Base-by-base conservation (phyloP, 495 filamentous ascomycete genomes). In the Thermothielavioides terrestris region DNA sequence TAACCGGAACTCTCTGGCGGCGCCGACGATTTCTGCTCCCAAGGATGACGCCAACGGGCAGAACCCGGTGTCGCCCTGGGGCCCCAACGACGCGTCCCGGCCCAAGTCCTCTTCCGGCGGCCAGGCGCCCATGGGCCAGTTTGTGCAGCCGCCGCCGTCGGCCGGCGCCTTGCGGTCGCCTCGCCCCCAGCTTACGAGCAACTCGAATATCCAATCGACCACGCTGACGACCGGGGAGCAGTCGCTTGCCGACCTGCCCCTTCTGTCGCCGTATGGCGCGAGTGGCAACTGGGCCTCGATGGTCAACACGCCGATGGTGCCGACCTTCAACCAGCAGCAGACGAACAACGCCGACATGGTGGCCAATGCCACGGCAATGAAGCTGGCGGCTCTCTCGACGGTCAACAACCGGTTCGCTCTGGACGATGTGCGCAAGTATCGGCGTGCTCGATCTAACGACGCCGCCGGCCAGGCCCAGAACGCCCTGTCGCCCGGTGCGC, bases 341-440 rank as follows among this genome's bases (percentile, higher is more conserved):
- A 68, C 66, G 27, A 74, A 71, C 30, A 81, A 77, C 42, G 92
- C 90, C 14, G 94, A 98, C 58, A 96, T 98, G 90, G 87, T 98
- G 46, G 92, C 92, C 37, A 97, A 97, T 64, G 94, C 92, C 8
- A 97, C 92, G 9, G 92, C 92, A 14, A 98, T 98, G 92, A 98
- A 97, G 68, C 78, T 98, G 35, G 92, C 92, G 46, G 92, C 92
- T 17, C 72, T 98, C 31, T 96, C 91, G 10, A 98, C 92, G 4
- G 92, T 98, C 47, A 97, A 96, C 70, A 97, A 97, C 67, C 86
- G 92, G 17, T 95, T 98, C 61, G 91, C 94, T 30, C 75, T 98
- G 52, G 92, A 98, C 54, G 90, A 96, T 67, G 89, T 88, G 42
- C 86, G 88, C 52, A 95, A 95, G 66, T 96, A 90, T 66, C 87